phyloP scores from a whole-genome alignment of 2,329 filamentous ascomycete genomes.

The Fusarium multiceps region DNA sequence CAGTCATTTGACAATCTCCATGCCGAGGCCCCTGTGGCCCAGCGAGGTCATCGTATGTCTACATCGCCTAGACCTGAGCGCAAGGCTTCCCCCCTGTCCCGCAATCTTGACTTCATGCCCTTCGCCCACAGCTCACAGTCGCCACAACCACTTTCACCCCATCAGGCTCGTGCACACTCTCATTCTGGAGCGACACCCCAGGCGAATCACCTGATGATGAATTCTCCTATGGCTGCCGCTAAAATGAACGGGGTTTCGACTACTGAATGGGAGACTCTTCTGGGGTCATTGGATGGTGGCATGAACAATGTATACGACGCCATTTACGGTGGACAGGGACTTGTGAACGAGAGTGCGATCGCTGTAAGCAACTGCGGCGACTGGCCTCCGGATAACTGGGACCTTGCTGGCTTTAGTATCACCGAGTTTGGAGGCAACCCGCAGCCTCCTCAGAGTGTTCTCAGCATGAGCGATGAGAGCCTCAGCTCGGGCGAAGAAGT shows the following conservation, averaged over 20 bases:
- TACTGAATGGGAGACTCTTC: slow-evolving; percentile 83
- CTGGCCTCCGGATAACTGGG: slow-evolving; percentile 70
- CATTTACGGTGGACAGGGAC: slow-evolving; percentile 76
- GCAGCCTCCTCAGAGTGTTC: slow-evolving; percentile 62
- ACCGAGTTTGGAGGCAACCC: slow-evolving; percentile 59
- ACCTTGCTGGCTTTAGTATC: slow-evolving; percentile 63
- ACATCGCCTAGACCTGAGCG: slow-evolving; percentile 53
- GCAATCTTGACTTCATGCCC: slow-evolving; percentile 70
- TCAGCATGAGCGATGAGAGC: slow-evolving; percentile 69
- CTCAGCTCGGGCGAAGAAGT: slow-evolving; percentile 67
- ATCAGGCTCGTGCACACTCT: slow-evolving; percentile 55
- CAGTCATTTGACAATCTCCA: slow-evolving; percentile 61
- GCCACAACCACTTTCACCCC: slow-evolving; percentile 63
- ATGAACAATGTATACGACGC: slow-evolving; percentile 86
- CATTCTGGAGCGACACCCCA: slow-evolving; percentile 37
- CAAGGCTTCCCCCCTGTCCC: slow-evolving; percentile 35
- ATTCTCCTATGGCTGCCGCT: slow-evolving; percentile 28
- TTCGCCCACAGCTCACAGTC: slow-evolving; percentile 60
- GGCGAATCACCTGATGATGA: slow-evolving; percentile 46
- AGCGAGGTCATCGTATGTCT: slow-evolving; percentile 62
- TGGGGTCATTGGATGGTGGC: slow-evolving; percentile 83
- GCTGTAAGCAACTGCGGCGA: slow-evolving; percentile 54
- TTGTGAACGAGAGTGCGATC: slow-evolving; percentile 59
- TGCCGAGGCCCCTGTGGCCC: slow-evolving; percentile 47
- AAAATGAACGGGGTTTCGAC: slow-evolving; percentile 64